Conservation (phyloP, 768 basidiomycete genomes). For the Agrocybe chaxingu region DNA sequence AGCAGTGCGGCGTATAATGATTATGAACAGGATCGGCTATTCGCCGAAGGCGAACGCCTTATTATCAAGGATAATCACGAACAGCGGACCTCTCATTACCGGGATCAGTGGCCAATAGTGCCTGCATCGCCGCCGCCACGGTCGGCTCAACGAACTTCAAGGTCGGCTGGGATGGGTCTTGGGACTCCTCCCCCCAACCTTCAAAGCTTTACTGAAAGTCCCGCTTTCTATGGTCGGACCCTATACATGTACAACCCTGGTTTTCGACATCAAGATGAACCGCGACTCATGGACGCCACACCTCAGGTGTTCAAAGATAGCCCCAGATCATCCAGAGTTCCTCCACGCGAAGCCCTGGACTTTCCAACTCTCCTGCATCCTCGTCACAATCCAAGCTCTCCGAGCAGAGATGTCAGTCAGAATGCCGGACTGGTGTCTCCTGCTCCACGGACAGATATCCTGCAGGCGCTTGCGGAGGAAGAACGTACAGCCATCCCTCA, state of each 20-base stretch:
- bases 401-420: not conserved
- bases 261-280: no score
- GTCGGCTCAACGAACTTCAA: no score
- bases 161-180: no score
- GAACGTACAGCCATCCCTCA: not conserved
- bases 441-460: not conserved
- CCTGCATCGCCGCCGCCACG: no score
- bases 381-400: not conserved
- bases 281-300: no score
- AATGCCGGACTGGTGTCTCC: not conserved
- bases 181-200: no score
- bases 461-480: not conserved
- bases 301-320: not conserved
- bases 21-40: conserved; percentile 31
- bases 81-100: no score
- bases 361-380: conserved; percentile 1
- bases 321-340: not conserved
- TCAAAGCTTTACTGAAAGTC: no score
- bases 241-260: no score
- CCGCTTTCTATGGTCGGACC: no score
- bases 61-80: no score
- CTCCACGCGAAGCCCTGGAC: not conserved
- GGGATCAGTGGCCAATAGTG: no score
- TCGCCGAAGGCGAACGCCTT: not conserved
- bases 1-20: not conserved